A percentile compares a stretch with the other conserved stretches of the same genome.
These are phyloP conservation scores for Pleurotus cornucopiae DNA, from an alignment of 768 basidiomycete species.

Conservation along the genomic window DNA sequence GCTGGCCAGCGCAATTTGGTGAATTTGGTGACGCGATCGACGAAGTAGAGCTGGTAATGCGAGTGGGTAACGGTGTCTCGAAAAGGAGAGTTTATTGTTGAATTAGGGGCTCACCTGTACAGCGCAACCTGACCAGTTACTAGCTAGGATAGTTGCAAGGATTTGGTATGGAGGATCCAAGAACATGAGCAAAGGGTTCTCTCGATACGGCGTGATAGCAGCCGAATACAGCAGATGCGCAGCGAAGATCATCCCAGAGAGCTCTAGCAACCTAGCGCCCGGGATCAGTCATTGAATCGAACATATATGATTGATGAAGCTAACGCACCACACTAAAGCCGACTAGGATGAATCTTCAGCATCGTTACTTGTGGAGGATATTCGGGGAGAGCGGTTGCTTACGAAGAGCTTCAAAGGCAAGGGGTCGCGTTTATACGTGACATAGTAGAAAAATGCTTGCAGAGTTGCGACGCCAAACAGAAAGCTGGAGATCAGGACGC, in stretches of 20 bases:
- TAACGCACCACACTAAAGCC: constrained; percentile 1
- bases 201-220: constrained; percentile 22
- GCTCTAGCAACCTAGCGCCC: constrained; percentile 19
- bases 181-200: background rate
- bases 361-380: background rate
- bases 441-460: constrained; percentile 21
- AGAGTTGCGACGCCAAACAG: constrained; percentile 24
- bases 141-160: background rate
- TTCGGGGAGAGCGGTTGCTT: background rate
- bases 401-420: constrained; percentile 19
- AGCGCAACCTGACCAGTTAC: background rate
- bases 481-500: constrained; percentile 20
- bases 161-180: background rate
- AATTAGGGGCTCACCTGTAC: background rate
- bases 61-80: too few relatives aligned
- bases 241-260: constrained; percentile 22
- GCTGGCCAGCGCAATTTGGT: background rate
- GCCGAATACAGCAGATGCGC: constrained; percentile 24
- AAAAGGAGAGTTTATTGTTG: too few relatives aligned
- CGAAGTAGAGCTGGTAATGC: background rate
- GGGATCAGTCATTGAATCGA: background rate
- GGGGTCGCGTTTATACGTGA: constrained; percentile 17
- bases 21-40: background rate
- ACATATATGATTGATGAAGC: too few relatives aligned
- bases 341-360: background rate